Conservation (phyloP, 768 basidiomycete species). For the Roridomyces roridus region DNA sequence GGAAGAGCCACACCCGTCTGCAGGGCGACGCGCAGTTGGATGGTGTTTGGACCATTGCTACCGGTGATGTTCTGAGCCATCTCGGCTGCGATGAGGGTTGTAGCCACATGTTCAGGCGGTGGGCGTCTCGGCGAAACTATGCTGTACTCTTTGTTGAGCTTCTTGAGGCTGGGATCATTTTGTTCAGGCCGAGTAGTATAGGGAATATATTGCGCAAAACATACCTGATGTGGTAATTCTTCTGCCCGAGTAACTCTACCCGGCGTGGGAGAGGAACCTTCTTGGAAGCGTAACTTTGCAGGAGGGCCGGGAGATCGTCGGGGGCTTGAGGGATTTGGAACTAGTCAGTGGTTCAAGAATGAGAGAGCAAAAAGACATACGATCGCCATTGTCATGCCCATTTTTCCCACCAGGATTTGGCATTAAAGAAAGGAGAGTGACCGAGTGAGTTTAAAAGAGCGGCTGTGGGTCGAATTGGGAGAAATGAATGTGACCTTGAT, state of each 20-base stretch:
- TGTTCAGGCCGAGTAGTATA: too few relatives aligned
- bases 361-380: neutral
- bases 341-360: neutral
- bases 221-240: neutral
- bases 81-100: neutral
- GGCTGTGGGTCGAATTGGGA: too few relatives aligned
- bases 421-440: neutral
- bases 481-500: too few relatives aligned
- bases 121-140: neutral
- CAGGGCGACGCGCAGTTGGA: slow-evolving; percentile 3
- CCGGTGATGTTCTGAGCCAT: slow-evolving; percentile 8
- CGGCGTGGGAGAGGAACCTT: too few relatives aligned
- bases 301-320: too few relatives aligned
- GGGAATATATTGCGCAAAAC: neutral
- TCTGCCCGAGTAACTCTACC: too few relatives aligned
- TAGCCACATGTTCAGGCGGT: neutral
- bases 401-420: neutral
- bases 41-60: slow-evolving; percentile 2
- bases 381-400: neutral
- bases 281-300: too few relatives aligned
- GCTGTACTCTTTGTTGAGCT: neutral
- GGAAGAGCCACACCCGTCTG: neutral
- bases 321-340: too few relatives aligned
- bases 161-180: neutral
- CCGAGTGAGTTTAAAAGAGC: neutral